phyloP scores from a whole-genome alignment of 2,329 filamentous ascomycete species.

The Alternaria solani region DNA sequence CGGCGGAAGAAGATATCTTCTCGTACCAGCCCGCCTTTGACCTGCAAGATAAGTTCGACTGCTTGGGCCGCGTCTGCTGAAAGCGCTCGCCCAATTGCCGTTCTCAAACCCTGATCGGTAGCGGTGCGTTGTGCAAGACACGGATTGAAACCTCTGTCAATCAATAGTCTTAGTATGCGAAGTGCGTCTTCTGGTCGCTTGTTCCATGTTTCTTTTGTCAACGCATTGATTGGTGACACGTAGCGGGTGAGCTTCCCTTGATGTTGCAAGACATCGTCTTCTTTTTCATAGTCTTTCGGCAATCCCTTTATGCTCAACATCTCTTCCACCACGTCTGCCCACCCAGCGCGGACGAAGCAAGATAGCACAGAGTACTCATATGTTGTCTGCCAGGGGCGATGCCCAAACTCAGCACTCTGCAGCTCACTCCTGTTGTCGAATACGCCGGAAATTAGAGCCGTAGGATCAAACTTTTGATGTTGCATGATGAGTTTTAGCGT shows the following conservation, averaged over 20 bases:
- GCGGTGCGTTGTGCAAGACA: slow-evolving; percentile 25
- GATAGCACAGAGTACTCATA: slow-evolving; percentile 27
- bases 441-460: slow-evolving; percentile 19
- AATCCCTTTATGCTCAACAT: slow-evolving; percentile 23
- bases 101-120: slow-evolving; percentile 23
- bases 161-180: slow-evolving; percentile 25
- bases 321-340: slow-evolving; percentile 30
- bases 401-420: slow-evolving; percentile 16
- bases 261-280: slow-evolving; percentile 26
- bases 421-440: slow-evolving; percentile 32
- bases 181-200: slow-evolving; percentile 30
- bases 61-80: slow-evolving; percentile 28
- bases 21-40: slow-evolving; percentile 21
- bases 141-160: slow-evolving; percentile 23
- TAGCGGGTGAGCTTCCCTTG: slow-evolving; percentile 28
- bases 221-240: slow-evolving; percentile 24
- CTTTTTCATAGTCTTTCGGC: slow-evolving; percentile 24
- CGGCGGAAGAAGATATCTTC: slow-evolving; percentile 27
- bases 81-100: slow-evolving; percentile 24
- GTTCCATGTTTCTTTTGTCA: slow-evolving; percentile 32
- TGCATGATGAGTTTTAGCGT: slow-evolving; percentile 26
- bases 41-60: slow-evolving; percentile 27
- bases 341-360: slow-evolving; percentile 27
- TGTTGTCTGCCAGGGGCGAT: slow-evolving; percentile 30
- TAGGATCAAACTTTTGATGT: slow-evolving; percentile 22